Conservation (phyloP, 2,329 filamentous ascomycete species). For the Rhinocladiella mackenziei region DNA sequence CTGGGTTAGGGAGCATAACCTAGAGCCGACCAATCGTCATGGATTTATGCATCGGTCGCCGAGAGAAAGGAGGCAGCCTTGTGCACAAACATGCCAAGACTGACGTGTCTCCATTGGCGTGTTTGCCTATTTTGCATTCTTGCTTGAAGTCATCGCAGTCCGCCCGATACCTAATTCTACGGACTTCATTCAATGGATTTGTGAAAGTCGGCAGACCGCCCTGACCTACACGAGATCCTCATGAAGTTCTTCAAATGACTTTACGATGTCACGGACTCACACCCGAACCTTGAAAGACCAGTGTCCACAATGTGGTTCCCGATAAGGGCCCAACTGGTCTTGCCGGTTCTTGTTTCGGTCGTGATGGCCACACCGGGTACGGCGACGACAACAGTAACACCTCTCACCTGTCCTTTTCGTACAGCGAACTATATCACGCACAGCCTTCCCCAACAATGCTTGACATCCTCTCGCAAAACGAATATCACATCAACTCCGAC, state of each 20-base stretch:
- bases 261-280: constrained; percentile 4
- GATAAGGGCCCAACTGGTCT: constrained; percentile 3
- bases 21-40: no score
- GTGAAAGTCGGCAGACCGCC: no score
- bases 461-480: constrained; percentile 48
- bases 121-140: no score
- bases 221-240: no score
- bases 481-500: constrained; percentile 19
- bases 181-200: no score
- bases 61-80: no score
- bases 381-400: constrained; percentile 2
- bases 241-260: not conserved
- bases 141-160: no score
- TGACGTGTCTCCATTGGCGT: no score
- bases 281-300: not conserved
- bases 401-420: constrained; percentile 47
- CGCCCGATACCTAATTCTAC: no score
- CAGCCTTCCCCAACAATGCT: constrained; percentile 69
- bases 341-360: constrained; percentile 6
- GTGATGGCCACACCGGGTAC: constrained; percentile 3
- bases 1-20: no score
- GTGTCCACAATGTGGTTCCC: constrained; percentile 11
- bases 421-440: constrained; percentile 82
- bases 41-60: no score
- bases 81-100: no score